Percentiles rank a stretch among this genome's conserved stretches.
These are phyloP conservation scores for Psophocarpus tetragonolobus DNA, from an alignment of 306 rosid species.

Conservation along the genomic window DNA sequence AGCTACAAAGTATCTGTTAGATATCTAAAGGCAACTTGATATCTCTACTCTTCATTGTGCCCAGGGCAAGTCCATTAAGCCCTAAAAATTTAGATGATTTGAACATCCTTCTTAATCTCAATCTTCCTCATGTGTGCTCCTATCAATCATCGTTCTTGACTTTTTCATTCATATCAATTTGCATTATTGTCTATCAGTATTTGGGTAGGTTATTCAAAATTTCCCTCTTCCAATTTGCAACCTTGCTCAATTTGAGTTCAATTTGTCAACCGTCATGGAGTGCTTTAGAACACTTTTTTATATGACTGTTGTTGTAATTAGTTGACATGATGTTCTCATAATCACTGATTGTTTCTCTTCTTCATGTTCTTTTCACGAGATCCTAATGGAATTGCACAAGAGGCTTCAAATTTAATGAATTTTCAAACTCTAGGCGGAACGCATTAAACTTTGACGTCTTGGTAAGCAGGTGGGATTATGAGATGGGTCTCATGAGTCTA, in stretches of 20 bases:
- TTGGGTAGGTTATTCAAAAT: slow-evolving; percentile 57
- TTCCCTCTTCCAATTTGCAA: slow-evolving; percentile 59
- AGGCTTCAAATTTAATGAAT: not conserved
- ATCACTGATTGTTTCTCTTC: too few species aligned
- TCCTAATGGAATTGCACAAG: slow-evolving; percentile 36
- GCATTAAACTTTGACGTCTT: too few species aligned
- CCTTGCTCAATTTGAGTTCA: slow-evolving; percentile 47
- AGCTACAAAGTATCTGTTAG: not conserved
- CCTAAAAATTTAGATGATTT: slow-evolving; percentile 52
- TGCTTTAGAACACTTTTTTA: slow-evolving; percentile 44
- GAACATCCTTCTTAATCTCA: slow-evolving; percentile 61
- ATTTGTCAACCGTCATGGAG: slow-evolving; percentile 62
- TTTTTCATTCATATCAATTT: slow-evolving; percentile 64
- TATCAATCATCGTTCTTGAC: slow-evolving; percentile 53
- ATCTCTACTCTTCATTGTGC: not conserved
- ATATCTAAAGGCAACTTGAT: not conserved
- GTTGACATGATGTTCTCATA: too few species aligned
- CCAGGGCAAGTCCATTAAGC: slow-evolving; percentile 37
- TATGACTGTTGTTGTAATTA: too few species aligned
- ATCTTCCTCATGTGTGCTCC: slow-evolving; percentile 54
- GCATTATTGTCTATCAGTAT: slow-evolving; percentile 43
- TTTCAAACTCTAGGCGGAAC: too few species aligned
- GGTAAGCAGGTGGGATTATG: too few species aligned
- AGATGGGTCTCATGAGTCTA: too few species aligned
- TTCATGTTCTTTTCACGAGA: slow-evolving; percentile 32